Base-by-base conservation (phyloP, 2,329 filamentous ascomycete genomes). In the Hypoxylon sp. region DNA sequence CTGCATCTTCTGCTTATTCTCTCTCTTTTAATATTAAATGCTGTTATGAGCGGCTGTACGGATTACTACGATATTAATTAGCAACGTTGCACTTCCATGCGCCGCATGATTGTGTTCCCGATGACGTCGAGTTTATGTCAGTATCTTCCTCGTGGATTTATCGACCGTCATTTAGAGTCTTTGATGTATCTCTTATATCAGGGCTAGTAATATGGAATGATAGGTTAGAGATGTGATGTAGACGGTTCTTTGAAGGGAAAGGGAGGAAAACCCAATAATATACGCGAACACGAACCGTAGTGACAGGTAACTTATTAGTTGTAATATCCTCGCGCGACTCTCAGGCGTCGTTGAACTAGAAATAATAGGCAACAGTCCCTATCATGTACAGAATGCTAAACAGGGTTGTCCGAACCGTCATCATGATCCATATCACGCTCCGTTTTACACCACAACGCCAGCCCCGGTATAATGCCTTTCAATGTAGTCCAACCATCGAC, bases 401-500 rank as follows among this genome's bases (percentile, higher is more conserved):
- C 44, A 60, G 27, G 11, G 8, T 48, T 29, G 13, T 32, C 47
- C 48, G 21, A 65, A 19, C 6, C 54, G 48, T 60, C 64, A 48
- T 53, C 50, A 56, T 52, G 39, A 42, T 44, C 29, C 44, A 21
- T 19, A 55, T 48, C 27, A 54, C 31, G 17, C 37, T n/a, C 50
- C 39, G 24, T 35, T 27, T 46, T 29, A 10, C 21, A 21, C 27
- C 32, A 3, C 50, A 27, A 51, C 50, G 8, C 35, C 47, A 10
- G 17, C n/a, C 32, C 42, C 7, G 27, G 47, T n/a, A 50, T 50
- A 52, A n/a, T 7, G 21, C 21, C 19, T 55, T 44, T 62, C 32
- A 72, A 27, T 27, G 24, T 56, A 70, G 11, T 21, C 63, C 56
- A 21, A 50, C 32, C 19, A 67, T 37, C 61, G 70, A 72, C 5